Percentiles rank a stretch among this genome's conserved stretches.
phyloP scores from a whole-genome alignment of 257 asterid genomes.

The Eucommia ulmoides region DNA sequence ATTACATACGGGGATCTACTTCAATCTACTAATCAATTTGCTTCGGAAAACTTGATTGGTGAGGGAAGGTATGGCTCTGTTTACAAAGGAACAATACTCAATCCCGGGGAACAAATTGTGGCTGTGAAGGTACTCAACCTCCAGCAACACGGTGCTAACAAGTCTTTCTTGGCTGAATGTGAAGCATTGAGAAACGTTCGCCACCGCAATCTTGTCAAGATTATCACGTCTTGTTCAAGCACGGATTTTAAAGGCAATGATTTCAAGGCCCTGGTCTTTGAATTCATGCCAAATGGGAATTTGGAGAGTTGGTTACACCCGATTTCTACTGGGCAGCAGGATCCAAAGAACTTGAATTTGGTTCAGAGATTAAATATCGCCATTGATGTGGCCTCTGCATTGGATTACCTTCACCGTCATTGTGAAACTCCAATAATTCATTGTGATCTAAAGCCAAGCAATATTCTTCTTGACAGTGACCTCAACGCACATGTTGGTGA shows the following conservation, averaged over 20 bases:
- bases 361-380: slow-evolving; percentile 16
- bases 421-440: slow-evolving; percentile 17
- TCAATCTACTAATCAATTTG: slow-evolving; percentile 16
- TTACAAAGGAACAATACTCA: slow-evolving; percentile 8
- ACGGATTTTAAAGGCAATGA: slow-evolving; percentile 16
- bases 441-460: slow-evolving; percentile 20
- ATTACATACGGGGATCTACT: slow-evolving; percentile 12
- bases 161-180: slow-evolving; percentile 25
- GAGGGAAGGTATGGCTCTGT: slow-evolving; percentile 21
- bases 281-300: slow-evolving; percentile 23
- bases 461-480: slow-evolving; percentile 19
- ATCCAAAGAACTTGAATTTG: slow-evolving; percentile 5
- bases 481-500: slow-evolving; percentile 18
- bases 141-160: slow-evolving; percentile 16
- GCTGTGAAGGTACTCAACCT: slow-evolving; percentile 24
- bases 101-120: slow-evolving; percentile 6
- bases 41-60: slow-evolving; percentile 22
- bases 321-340: neutral
- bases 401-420: slow-evolving; percentile 24
- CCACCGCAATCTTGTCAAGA: slow-evolving; percentile 21
- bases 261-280: slow-evolving; percentile 25
- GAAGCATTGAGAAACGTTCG: slow-evolving; percentile 17
- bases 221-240: slow-evolving; percentile 19
- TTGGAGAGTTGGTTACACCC: slow-evolving; percentile 21
- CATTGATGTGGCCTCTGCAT: slow-evolving; percentile 21